These are phyloP conservation scores for Elsinoe fawcettii DNA, from an alignment of 2,329 filamentous ascomycete species.

Conservation along the genomic window DNA sequence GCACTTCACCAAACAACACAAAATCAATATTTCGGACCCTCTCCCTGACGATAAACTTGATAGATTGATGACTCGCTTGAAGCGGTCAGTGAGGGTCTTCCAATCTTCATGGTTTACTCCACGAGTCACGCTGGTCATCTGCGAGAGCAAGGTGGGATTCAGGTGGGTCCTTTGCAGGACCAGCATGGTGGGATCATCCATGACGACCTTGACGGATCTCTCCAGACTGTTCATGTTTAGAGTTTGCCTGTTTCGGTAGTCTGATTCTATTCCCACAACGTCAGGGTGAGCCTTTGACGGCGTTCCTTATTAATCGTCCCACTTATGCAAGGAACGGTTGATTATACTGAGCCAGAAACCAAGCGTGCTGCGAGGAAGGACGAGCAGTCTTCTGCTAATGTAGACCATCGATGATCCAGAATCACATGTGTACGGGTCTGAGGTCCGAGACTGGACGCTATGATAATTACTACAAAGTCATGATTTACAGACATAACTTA, in stretches of 20 bases:
- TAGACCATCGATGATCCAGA: too few relatives aligned
- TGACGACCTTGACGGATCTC: not conserved
- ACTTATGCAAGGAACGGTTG: not conserved
- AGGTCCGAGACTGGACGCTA: too few relatives aligned
- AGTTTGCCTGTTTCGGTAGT: slow-evolving; percentile 3
- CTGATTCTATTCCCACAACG: not conserved
- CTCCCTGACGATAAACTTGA: not conserved
- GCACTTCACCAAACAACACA: not conserved
- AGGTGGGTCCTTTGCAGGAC: not conserved
- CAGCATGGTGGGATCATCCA: not conserved
- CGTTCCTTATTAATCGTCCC: not conserved
- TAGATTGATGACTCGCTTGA: not conserved
- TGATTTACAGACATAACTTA: too few relatives aligned
- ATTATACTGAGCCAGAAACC: not conserved
- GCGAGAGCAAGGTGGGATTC: not conserved
- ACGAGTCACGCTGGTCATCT: not conserved
- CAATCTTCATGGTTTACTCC: not conserved
- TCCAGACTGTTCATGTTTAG: slow-evolving; percentile 1
- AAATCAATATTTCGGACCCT: not conserved
- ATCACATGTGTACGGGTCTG: too few relatives aligned
- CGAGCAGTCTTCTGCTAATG: too few relatives aligned
- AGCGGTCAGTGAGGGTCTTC: not conserved
- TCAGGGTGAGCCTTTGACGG: slow-evolving; percentile 4
- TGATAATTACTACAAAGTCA: too few relatives aligned
- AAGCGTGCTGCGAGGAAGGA: too few relatives aligned